These are phyloP conservation scores for Castanospermum australe DNA, from an alignment of 306 rosid species.

Conservation along the genomic window DNA sequence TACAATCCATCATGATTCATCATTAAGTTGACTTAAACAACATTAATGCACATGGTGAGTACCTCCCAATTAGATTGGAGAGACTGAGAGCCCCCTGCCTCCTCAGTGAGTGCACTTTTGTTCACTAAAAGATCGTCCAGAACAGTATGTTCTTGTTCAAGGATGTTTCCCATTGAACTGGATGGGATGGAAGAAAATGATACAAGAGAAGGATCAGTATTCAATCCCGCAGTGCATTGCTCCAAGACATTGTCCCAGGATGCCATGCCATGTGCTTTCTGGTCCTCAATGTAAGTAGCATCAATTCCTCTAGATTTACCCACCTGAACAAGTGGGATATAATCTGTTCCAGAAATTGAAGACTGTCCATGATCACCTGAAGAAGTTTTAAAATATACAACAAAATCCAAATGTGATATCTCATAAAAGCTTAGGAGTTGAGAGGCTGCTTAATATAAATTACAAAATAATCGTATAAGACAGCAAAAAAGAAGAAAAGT, in stretches of 20 bases:
- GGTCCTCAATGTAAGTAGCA: slow-evolving; percentile 37
- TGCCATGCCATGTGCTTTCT: slow-evolving; percentile 47
- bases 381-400: slow-evolving; percentile 15
- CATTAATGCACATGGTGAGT: slow-evolving; percentile 16
- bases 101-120: slow-evolving; percentile 37
- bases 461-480: not conserved
- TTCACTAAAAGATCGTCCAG: slow-evolving; percentile 31
- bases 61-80: slow-evolving; percentile 75
- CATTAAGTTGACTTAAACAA: not conserved
- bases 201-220: slow-evolving; percentile 49
- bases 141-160: slow-evolving; percentile 44
- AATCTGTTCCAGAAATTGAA: slow-evolving; percentile 53
- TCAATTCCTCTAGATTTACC: slow-evolving; percentile 45
- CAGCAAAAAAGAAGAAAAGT: slow-evolving; percentile 7
- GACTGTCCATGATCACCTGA: slow-evolving; percentile 51
- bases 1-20: not conserved
- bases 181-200: slow-evolving; percentile 47
- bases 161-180: slow-evolving; percentile 40
- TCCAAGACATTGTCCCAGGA: slow-evolving; percentile 68
- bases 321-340: slow-evolving; percentile 42
- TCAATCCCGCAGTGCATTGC: slow-evolving; percentile 44
- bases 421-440: slow-evolving; percentile 13
- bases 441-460: not conserved
- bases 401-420: not conserved
- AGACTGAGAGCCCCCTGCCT: slow-evolving; percentile 47